Evolutionary conservation across 139 green algal species (phyloP).

Genomic region (Volvox africanus): DNA sequence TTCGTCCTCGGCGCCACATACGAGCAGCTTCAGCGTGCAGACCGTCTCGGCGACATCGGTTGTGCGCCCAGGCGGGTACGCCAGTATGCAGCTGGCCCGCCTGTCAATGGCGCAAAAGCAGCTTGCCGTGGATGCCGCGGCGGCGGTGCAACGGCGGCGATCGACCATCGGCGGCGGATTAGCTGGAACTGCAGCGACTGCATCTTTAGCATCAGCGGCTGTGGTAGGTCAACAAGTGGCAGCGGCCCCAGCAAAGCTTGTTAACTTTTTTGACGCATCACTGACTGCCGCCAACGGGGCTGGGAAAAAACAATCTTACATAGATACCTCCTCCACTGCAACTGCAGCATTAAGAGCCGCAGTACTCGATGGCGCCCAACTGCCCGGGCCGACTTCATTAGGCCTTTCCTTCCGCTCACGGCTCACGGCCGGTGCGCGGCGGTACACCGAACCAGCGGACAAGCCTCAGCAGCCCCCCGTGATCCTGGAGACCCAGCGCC

Average conservation of each 20-base stretch:
- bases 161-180: background rate
- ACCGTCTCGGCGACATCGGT: background rate
- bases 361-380: too few relatives aligned
- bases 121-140: background rate
- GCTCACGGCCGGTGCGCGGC: too few relatives aligned
- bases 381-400: too few relatives aligned
- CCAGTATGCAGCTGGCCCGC: conserved; percentile 1
- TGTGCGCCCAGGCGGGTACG: background rate
- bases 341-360: too few relatives aligned
- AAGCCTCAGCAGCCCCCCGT: too few relatives aligned
- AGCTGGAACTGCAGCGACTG: background rate
- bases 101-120: conserved; percentile 9
- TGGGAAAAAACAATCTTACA: too few relatives aligned
- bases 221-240: background rate
- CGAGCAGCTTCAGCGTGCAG: background rate
- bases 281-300: too few relatives aligned
- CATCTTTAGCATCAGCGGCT: background rate
- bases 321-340: too few relatives aligned
- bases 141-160: background rate
- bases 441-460: too few relatives aligned
- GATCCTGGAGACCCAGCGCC: too few relatives aligned
- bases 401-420: too few relatives aligned
- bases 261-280: too few relatives aligned
- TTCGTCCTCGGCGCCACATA: background rate
- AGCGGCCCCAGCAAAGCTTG: background rate